Conservation (phyloP, 441 rosid genomes). For the Pelargonium fulgidum region DNA sequence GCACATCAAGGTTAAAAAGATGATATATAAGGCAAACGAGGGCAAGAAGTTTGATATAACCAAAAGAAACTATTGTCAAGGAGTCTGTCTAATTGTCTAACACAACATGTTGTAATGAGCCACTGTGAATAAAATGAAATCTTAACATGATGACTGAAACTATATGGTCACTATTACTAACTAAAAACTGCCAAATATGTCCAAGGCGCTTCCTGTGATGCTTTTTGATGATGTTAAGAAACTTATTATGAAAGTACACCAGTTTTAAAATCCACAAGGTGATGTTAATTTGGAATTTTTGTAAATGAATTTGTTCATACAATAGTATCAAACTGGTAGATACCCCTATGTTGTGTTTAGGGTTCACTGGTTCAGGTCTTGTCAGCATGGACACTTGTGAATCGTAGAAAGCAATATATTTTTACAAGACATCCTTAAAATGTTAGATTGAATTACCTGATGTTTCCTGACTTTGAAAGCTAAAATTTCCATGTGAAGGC, state of each 20-base stretch:
- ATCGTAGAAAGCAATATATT: not conserved
- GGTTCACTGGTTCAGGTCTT: not conserved
- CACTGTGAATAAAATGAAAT: not conserved
- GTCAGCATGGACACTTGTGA: not conserved
- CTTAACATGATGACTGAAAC: not conserved
- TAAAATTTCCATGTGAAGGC: constrained; percentile 41
- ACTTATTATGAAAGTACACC: not conserved
- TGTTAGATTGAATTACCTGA: constrained; percentile 38
- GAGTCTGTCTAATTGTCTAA: not conserved
- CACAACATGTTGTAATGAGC: not conserved
- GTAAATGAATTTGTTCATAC: not conserved
- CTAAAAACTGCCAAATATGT: not conserved
- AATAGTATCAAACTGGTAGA: not conserved
- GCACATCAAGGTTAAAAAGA: too few relatives aligned
- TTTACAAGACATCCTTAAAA: not conserved
- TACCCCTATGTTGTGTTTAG: not conserved
- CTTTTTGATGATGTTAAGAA: not conserved
- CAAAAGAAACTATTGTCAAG: too few relatives aligned
- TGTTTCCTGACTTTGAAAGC: constrained; percentile 39
- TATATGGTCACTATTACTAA: not conserved
- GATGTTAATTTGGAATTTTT: not conserved
- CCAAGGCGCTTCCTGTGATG: not conserved
- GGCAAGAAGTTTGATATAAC: not conserved
- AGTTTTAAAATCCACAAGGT: not conserved
- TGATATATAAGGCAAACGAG: not conserved